Evolutionary conservation across 345 rosid species (phyloP), one percentile per base, ranked within the genome.

Genomic region (Populus pruinosa): DNA sequence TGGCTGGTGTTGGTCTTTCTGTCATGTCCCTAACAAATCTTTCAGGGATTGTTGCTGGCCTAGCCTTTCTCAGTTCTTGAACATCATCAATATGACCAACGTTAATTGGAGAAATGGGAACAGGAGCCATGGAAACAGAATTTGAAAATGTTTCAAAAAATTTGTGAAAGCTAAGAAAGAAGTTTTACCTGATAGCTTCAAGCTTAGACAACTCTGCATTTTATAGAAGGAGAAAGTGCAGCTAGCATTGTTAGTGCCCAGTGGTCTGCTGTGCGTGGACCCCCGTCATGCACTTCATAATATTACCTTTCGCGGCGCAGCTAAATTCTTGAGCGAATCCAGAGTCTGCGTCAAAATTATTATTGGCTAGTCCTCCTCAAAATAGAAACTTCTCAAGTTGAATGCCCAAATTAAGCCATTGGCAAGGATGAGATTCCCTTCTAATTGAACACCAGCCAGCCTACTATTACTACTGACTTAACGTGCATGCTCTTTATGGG

Each of bases 81-180:
- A 93, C 99, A 87, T 95, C 98, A 14, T 93, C 97, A 41, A 93
- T 86, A 73, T 84, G 90, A 43, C 99, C 99, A 77, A 91, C 91
- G n/a, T 84, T 88, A 76, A 91, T 70, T 0, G 91, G 86, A 67
- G 79, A 80, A 75, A 77, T 74, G 25, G 90, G 93, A 16, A 75
- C 82, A 12, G 95, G 95, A 80, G 98, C 88, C 98, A 93, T 89
- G 77, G 67, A 62, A 74, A 6, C 71, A 76, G 82, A 69, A 29
- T 11, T 41, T 64, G 44, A 43, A 63, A 63, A 65, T 36, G 55
- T 21, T 31, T 3, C 33, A 17, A 63, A 12, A 17, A 11, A 23
- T 25, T 1, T 59, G n/a, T 27, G n/a, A 38, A 25, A 82, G 35
- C 44, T 41, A 50, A 69, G 35, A 47, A 53, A 33, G 71, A 53